Evolutionary conservation across 192 early-diverging fungal species (phyloP), one percentile per base, ranked within the genome.

Genomic region (Phlyctochytrium arcticum): DNA sequence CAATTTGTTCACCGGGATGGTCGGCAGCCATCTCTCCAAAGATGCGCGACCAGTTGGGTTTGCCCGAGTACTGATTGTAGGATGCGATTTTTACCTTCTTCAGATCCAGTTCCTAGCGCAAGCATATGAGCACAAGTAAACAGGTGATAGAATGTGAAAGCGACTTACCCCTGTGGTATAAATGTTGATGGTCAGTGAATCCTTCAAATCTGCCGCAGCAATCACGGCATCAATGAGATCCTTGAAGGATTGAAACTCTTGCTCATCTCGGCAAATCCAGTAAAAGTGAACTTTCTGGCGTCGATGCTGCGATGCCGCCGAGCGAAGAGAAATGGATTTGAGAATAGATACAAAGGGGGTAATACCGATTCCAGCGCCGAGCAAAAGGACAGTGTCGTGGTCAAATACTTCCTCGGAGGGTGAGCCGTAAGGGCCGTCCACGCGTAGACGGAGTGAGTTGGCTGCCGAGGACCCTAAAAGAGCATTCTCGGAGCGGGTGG

Each of bases 381-480:
- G 68, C 6, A 73, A 60, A 19, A 73, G 35, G 30, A 73, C 71
- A 4, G 69, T 73, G 19, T 48, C 47, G 35, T 67, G 68, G 42
- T 73, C 67, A 56, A 73, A 73, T 9, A 73, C 71, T 54, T 73
- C 71, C 48, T 73, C 71, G 0, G 87, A 79, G 0, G 89, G 83
- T 8, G 79, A 73, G 29, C 82, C 80, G 68, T 87, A 91, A 9
- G 89, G 88, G 17, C 89, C 89, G 47, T 91, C 89, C 44, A 91
- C 77, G 29, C 80, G 56, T 4, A 87, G 73, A 48, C 74, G 65
- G 39, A 82, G 83, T 44, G 15, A n/a, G 12, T 19, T 19, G 59
- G 85, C 36, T 29, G 30, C 56, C 17, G 29, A 42, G 19, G 50
- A 27, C 1, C 42, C 42, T 44, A n/a, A 21, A 44, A n/a, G 21